phyloP scores from a whole-genome alignment of 75 land plant genomes.

The Isoetes taiwanensis region DNA sequence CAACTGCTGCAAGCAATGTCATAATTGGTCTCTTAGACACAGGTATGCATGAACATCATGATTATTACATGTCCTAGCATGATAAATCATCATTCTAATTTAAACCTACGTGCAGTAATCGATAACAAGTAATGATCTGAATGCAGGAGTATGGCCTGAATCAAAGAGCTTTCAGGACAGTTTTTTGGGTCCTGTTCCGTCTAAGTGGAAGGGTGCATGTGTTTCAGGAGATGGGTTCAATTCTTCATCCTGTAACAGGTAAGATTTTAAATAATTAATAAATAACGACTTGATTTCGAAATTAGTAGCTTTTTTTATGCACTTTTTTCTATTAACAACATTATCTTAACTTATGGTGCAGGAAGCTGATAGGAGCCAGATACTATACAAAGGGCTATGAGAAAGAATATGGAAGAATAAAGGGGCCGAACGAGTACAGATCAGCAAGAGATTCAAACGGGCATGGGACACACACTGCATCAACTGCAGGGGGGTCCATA shows the following conservation, averaged over 20 bases:
- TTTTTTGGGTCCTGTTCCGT: not conserved
- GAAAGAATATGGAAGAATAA: slow-evolving; percentile 1
- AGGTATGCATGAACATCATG: too few relatives aligned
- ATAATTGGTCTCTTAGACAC: slow-evolving; percentile 3
- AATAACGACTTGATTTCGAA: not conserved
- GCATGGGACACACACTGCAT: slow-evolving; percentile 58
- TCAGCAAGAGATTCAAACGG: slow-evolving; percentile 30
- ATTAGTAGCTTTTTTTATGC: not conserved
- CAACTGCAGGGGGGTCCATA: slow-evolving; percentile 48
- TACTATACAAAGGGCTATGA: slow-evolving; percentile 4
- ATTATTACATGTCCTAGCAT: too few relatives aligned
- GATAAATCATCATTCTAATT: too few relatives aligned
- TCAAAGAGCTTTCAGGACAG: not conserved
- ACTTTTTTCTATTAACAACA: too few relatives aligned
- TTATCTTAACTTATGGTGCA: too few relatives aligned
- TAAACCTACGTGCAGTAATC: too few relatives aligned
- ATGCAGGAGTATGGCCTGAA: slow-evolving; percentile 7
- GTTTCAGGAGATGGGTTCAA: too few relatives aligned
- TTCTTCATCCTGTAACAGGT: not conserved
- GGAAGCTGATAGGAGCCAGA: not conserved
- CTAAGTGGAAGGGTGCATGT: not conserved
- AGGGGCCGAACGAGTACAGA: slow-evolving; percentile 1
- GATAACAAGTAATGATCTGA: too few relatives aligned
- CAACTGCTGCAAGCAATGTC: not conserved
- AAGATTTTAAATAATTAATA: too few relatives aligned